These are phyloP conservation scores for Parietaria judaica DNA, from an alignment of 306 rosid species.

Conservation along the genomic window DNA sequence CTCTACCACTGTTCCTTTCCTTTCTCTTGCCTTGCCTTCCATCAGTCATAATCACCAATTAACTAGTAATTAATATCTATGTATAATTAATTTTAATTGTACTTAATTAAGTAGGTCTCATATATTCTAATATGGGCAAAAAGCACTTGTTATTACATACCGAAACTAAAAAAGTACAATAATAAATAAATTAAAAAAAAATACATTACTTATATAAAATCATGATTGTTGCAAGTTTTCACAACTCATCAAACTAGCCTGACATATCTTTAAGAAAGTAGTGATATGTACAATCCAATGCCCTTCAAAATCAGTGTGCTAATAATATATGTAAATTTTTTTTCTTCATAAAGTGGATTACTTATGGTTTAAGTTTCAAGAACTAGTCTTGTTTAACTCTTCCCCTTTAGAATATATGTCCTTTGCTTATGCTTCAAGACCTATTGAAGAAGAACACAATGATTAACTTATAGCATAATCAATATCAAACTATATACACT, in stretches of 20 bases:
- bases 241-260: slow-evolving; percentile 6
- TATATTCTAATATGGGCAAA: not conserved
- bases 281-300: slow-evolving; percentile 1
- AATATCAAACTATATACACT: not conserved
- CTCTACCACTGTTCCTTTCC: slow-evolving; percentile 24
- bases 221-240: slow-evolving; percentile 4
- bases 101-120: not conserved
- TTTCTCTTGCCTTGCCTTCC: not conserved
- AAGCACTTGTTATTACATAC: not conserved
- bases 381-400: not conserved
- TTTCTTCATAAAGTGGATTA: slow-evolving; percentile 7
- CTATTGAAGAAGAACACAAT: not conserved
- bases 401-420: slow-evolving; percentile 3
- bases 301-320: slow-evolving; percentile 11
- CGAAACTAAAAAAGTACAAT: not conserved
- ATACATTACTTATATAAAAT: not conserved
- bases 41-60: not conserved
- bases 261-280: slow-evolving; percentile 11
- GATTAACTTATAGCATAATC: not conserved
- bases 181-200: not conserved
- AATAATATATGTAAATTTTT: not conserved
- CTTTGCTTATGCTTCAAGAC: not conserved
- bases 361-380: slow-evolving; percentile 13
- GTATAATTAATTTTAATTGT: too few relatives aligned
- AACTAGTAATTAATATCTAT: not conserved